Conservation (phyloP, 2,329 filamentous ascomycete genomes). For the Thielaviopsis populi region DNA sequence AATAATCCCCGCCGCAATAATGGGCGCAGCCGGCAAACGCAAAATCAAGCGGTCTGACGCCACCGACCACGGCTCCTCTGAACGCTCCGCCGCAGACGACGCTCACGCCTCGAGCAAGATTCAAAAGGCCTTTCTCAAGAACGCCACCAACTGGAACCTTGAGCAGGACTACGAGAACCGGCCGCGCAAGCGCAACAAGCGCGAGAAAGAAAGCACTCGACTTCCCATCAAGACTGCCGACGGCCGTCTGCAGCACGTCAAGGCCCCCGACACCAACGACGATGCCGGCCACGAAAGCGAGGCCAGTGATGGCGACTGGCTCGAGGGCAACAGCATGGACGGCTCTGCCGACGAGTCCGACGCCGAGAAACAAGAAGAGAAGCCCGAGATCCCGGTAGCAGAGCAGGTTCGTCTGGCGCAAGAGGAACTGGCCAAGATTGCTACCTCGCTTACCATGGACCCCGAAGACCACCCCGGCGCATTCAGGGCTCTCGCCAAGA, state of each 20-base stretch:
- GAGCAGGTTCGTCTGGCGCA: slow-evolving; percentile 78
- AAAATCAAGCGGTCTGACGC: slow-evolving; percentile 12
- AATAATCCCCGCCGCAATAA: background rate
- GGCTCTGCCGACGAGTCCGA: slow-evolving; percentile 38
- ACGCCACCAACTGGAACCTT: slow-evolving; percentile 71
- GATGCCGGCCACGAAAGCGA: slow-evolving; percentile 40
- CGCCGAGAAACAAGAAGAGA: slow-evolving; percentile 33
- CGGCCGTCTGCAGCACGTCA: slow-evolving; percentile 48
- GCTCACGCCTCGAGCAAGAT: slow-evolving; percentile 25
- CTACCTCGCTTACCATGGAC: slow-evolving; percentile 69
- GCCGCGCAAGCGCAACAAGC: slow-evolving; percentile 60
- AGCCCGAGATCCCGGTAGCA: slow-evolving; percentile 51
- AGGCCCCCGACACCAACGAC: slow-evolving; percentile 44
- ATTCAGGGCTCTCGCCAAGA: slow-evolving; percentile 62
- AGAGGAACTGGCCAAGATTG: slow-evolving; percentile 78
- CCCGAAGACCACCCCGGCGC: slow-evolving; percentile 77
- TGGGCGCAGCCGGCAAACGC: slow-evolving; percentile 12
- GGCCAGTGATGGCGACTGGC: slow-evolving; percentile 41
- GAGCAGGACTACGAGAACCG: slow-evolving; percentile 82
- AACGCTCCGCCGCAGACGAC: background rate
- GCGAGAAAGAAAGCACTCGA: slow-evolving; percentile 55
- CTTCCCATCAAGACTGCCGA: slow-evolving; percentile 79
- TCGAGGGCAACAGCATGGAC: slow-evolving; percentile 37
- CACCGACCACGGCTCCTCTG: background rate
- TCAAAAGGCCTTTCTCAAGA: slow-evolving; percentile 55